Base-by-base conservation (phyloP, 495 filamentous ascomycete genomes). In the Extremus antarcticus region DNA sequence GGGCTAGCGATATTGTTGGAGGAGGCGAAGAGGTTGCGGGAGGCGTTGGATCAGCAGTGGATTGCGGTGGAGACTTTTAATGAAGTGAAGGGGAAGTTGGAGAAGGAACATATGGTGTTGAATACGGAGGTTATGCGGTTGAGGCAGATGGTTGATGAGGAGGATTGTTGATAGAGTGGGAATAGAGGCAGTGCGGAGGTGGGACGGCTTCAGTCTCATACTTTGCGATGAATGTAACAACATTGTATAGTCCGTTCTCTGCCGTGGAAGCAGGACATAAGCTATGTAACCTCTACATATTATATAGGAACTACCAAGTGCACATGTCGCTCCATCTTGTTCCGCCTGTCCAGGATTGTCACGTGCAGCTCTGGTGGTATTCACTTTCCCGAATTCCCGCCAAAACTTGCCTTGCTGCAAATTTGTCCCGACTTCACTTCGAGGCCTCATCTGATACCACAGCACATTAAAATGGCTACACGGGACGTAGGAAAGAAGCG, bases 111-210 rank as follows among this genome's bases (percentile, higher is more conserved):
- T 43, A 22, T 17, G 25, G 10, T 19, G 8, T 48, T 60, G 51
- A 55, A 39, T 35, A 20, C 19, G 15, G 53, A 55, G 52, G 46
- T 47, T 1, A 25, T 46, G 39, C 55, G 57, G 53, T 25, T 60
- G 52, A 50, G 53, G 47, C 23, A 35, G n/a, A 45, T 50, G 51
- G 24, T 43, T 8, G 53, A 55, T 9, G 57, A 54, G n/a, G 56
- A 59, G 25, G 48, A 52, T 48, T n/a, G n/a, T n/a, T n/a, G n/a
- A n/a, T n/a, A n/a, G n/a, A n/a, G n/a, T n/a, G n/a, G n/a, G n/a
- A n/a, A n/a, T n/a, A n/a, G n/a, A n/a, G n/a, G n/a, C n/a, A n/a
- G n/a, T n/a, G n/a, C n/a, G n/a, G n/a, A n/a, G n/a, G n/a, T n/a
- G n/a, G n/a, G n/a, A n/a, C n/a, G n/a, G n/a, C n/a, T n/a, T n/a